Conservation (phyloP, 2,329 filamentous ascomycete species). For the Ilyonectria robusta region DNA sequence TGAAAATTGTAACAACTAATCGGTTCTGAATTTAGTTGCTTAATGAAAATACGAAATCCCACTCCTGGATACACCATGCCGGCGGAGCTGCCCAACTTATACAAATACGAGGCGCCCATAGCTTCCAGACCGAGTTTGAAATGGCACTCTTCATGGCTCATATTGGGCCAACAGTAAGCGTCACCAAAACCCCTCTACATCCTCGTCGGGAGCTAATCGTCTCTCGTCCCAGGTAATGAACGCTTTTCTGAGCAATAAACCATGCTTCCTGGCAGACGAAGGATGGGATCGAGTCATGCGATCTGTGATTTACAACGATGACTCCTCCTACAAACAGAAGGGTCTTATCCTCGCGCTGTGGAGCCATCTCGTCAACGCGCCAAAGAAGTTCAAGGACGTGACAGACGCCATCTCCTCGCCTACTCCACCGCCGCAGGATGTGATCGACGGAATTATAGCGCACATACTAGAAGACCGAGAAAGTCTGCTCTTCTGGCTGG, state of each 20-base stretch:
- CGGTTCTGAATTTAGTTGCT: conserved; percentile 6
- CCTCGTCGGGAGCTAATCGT: background rate
- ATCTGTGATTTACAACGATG: conserved; percentile 23
- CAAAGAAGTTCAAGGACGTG: conserved; percentile 18
- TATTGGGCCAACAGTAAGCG: conserved; percentile 27
- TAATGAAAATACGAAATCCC: conserved; percentile 11
- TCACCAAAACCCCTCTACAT: background rate
- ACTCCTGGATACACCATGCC: conserved; percentile 23
- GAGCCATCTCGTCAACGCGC: conserved; percentile 22
- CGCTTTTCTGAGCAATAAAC: conserved; percentile 24
- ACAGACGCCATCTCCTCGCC: conserved; percentile 13
- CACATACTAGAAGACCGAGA: background rate
- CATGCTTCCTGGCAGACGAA: conserved; percentile 24
- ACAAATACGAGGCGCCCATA: conserved; percentile 18
- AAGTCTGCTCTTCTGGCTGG: conserved; percentile 16
- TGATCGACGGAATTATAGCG: background rate
- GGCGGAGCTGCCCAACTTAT: conserved; percentile 28
- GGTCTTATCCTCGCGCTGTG: conserved; percentile 20
- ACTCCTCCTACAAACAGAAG: conserved; percentile 7
- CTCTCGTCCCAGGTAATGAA: conserved; percentile 22
- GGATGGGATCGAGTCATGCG: conserved; percentile 22
- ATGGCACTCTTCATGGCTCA: conserved; percentile 26
- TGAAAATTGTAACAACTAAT: background rate
- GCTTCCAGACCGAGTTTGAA: conserved; percentile 26
- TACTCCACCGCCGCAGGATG: conserved; percentile 3